These are phyloP conservation scores for Phytopythium montanum DNA, from an alignment of 352 stramenopile genomes.

Conservation along the genomic window DNA sequence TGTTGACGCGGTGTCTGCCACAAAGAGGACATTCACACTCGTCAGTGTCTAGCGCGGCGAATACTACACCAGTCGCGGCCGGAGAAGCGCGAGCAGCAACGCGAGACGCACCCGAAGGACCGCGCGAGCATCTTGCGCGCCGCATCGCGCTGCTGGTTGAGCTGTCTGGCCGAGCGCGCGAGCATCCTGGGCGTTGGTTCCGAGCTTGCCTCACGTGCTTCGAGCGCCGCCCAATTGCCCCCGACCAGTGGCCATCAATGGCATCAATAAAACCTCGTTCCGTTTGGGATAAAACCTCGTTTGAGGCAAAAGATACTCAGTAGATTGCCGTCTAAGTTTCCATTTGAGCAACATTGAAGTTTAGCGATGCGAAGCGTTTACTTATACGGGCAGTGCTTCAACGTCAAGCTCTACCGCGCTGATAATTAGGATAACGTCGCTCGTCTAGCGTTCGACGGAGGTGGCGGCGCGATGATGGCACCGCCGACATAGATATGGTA, in stretches of 20 bases:
- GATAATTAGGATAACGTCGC: neutral
- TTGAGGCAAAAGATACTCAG: neutral
- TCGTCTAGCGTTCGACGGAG: conserved; percentile 1
- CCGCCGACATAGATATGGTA: neutral
- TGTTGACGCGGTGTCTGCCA: conserved; percentile 70
- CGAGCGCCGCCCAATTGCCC: neutral
- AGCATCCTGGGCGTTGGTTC: conserved; percentile 28
- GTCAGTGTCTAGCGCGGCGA: neutral
- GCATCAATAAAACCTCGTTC: neutral
- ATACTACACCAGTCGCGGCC: neutral
- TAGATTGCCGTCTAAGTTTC: neutral
- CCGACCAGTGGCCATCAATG: conserved; percentile 3
- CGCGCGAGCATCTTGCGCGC: conserved; percentile 41
- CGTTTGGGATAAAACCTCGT: neutral
- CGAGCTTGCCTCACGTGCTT: neutral
- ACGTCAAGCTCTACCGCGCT: neutral
- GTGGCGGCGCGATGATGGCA: neutral
- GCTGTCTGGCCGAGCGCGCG: conserved; percentile 23
- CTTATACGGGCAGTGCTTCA: neutral
- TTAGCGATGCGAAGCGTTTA: neutral
- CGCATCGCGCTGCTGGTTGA: conserved; percentile 29
- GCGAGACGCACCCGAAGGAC: conserved; percentile 53
- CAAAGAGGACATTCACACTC: neutral
- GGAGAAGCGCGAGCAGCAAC: neutral
- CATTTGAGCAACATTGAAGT: neutral